Percentiles rank a stretch among this genome's conserved stretches.
Evolutionary conservation across 768 basidiomycete species (phyloP).

Genomic region (Amanita subjunquillea): DNA sequence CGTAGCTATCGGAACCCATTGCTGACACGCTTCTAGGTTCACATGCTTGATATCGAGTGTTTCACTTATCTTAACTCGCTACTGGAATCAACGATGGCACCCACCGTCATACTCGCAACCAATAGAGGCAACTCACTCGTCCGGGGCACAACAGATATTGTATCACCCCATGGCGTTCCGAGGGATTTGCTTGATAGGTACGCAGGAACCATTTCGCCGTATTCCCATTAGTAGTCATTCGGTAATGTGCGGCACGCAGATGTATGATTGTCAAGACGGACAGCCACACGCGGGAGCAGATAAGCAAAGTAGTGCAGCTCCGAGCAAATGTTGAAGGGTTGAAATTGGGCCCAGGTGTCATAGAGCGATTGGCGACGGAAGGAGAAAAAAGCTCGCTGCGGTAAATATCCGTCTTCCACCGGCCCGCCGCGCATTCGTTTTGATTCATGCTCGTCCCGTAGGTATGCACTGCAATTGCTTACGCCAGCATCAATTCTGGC

Average conservation of each 20-base stretch:
- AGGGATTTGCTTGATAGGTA: conserved; percentile 90
- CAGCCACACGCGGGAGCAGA: conserved; percentile 72
- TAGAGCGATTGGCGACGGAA: conserved; percentile 73
- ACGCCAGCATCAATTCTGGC: conserved; percentile 88
- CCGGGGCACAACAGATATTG: conserved; percentile 86
- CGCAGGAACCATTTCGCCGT: conserved; percentile 10
- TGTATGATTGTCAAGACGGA: conserved; percentile 95
- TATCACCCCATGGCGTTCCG: conserved; percentile 89
- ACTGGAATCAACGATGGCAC: conserved; percentile 93
- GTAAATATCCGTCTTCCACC: conserved; percentile 25
- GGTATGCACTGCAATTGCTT: conserved; percentile 86
- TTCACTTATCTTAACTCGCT: conserved; percentile 97
- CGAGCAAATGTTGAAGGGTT: conserved; percentile 84
- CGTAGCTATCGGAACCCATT: neutral
- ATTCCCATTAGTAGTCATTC: neutral
- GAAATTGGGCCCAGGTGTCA: conserved; percentile 60
- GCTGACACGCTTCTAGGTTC: conserved; percentile 48
- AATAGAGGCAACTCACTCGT: conserved; percentile 91
- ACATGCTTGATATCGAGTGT: conserved; percentile 99
- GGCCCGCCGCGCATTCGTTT: conserved; percentile 4
- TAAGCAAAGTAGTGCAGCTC: conserved; percentile 77
- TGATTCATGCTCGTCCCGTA: conserved; percentile 18
- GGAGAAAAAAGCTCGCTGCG: conserved; percentile 77
- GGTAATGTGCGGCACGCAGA: conserved; percentile 23
- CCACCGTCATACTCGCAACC: conserved; percentile 94